Evolutionary conservation across 2,329 filamentous ascomycete genomes (phyloP).

Genomic region (Diplodia scrobiculata): DNA sequence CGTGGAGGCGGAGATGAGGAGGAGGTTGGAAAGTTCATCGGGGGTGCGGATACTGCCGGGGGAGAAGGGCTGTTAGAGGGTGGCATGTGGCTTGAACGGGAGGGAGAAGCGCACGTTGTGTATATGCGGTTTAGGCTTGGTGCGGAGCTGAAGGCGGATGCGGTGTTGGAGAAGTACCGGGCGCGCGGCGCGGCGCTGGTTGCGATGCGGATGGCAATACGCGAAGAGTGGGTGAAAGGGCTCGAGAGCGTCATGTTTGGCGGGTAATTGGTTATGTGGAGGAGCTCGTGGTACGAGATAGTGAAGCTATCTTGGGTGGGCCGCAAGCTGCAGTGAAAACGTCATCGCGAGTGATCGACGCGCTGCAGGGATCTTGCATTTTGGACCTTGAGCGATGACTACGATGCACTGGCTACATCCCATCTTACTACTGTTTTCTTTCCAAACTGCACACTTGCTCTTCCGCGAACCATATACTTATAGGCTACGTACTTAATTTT

Average conservation of each 20-base stretch:
- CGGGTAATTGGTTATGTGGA: neutral
- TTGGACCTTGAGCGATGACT: neutral
- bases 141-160: neutral
- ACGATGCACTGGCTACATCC: too few relatives aligned
- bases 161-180: neutral
- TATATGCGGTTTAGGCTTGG: slow-evolving; percentile 25
- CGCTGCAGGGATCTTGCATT: slow-evolving; percentile 3
- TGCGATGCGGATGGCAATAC: slow-evolving; percentile 4
- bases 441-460: too few relatives aligned
- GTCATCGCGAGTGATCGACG: slow-evolving; percentile 19
- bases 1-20: slow-evolving; percentile 51
- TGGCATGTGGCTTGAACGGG: neutral
- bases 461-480: too few relatives aligned
- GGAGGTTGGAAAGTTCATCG: slow-evolving; percentile 52
- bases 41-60: slow-evolving; percentile 46
- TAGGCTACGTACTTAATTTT: too few relatives aligned
- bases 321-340: neutral
- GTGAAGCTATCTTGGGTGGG: neutral
- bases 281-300: neutral
- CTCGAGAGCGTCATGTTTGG: slow-evolving; percentile 7
- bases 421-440: too few relatives aligned
- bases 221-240: neutral
- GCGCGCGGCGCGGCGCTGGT: neutral
- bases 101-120: slow-evolving; percentile 7
- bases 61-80: neutral